phyloP scores from a whole-genome alignment of 169 alveolate species.

The Plasmodium gaboni region DNA sequence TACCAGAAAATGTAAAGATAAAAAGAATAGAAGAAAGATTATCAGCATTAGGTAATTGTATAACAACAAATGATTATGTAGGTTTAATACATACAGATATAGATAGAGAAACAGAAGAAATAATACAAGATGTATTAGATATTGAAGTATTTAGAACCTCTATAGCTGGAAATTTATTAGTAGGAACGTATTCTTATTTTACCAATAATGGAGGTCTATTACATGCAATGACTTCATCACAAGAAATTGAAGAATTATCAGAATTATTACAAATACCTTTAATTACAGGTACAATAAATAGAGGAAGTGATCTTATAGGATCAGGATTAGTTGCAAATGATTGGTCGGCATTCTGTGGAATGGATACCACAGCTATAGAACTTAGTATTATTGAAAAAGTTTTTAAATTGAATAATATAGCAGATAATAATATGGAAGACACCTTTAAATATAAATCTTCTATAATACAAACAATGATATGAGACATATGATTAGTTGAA shows the following conservation, averaged over 20 bases:
- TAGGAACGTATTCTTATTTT: slow-evolving; percentile 97
- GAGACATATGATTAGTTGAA: not conserved
- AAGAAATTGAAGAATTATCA: slow-evolving; percentile 98
- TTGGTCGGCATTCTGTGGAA: slow-evolving; percentile 99
- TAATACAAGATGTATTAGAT: slow-evolving; percentile 96
- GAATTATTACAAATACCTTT: slow-evolving; percentile 96
- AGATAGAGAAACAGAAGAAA: slow-evolving; percentile 99
- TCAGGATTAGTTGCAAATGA: slow-evolving; percentile 97
- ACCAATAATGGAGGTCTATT: slow-evolving; percentile 98
- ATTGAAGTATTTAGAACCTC: slow-evolving; percentile 99
- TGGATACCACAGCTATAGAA: slow-evolving; percentile 99
- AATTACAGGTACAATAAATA: slow-evolving; percentile 99
- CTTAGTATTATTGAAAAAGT: slow-evolving; percentile 96
- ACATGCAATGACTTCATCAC: slow-evolving; percentile 97
- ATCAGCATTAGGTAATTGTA: slow-evolving; percentile 98
- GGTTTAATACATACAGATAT: slow-evolving; percentile 98
- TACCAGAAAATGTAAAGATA: slow-evolving; percentile 96
- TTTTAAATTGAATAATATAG: slow-evolving; percentile 91
- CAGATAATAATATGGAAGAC: slow-evolving; percentile 37
- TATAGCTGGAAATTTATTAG: slow-evolving; percentile 98
- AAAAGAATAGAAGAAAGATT: slow-evolving; percentile 98
- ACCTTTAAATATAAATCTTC: slow-evolving; percentile 56
- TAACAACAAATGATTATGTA: slow-evolving; percentile 98
- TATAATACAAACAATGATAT: slow-evolving; percentile 67
- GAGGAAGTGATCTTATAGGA: slow-evolving; percentile 98